Evolutionary conservation across 164 flowering plant genomes (phyloP), one percentile per base, ranked within the genome.

Genomic region (Warburgia ugandensis): DNA sequence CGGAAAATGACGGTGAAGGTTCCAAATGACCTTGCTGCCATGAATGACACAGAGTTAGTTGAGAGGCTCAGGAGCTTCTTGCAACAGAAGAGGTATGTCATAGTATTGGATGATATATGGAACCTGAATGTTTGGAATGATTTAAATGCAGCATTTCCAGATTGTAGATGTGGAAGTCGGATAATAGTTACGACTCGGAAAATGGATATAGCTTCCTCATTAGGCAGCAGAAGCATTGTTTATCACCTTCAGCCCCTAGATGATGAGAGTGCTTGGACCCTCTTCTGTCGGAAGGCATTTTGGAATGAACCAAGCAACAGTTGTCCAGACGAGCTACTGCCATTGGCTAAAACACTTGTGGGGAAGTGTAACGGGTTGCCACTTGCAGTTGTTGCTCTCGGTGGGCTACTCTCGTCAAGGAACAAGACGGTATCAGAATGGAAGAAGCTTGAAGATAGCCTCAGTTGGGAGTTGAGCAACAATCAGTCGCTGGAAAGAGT

Each of bases 21-120:
- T n/a, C 65, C 69, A 1, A 38, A 39, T 22, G 47, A 57, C 21
- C 5, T 64, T 39, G 58, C 42, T 4, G 25, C 61, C 1, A 52
- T 67, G 66, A 45, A 29, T 5, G 40, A 47, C 20, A 35, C 16
- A 26, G 49, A 63, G 33, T 48, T 78, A 17, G 55, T 40, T 14
- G 44, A 48, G 37, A 45, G 14, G 26, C 69, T 80, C 17, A 25
- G 21, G 3, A 44, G 48, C 7, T 52, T 35, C 54, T 46, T 77
- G 55, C 50, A 38, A 0, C 23, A 27, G 1, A 71, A 64, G 25
- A 70, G 66, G 54, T 79, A 74, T 29, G 17, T 78, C 0, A 6
- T 81, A n/a, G 68, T 74, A 3, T 44, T 78, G 10, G 84, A 78
- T 66, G 77, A 73, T 73, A 67, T 73, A 23, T 73, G 73, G 69